Evolutionary conservation across 371 early-diverging fungal species (phyloP).

Genomic region (Mucor piriformis): DNA sequence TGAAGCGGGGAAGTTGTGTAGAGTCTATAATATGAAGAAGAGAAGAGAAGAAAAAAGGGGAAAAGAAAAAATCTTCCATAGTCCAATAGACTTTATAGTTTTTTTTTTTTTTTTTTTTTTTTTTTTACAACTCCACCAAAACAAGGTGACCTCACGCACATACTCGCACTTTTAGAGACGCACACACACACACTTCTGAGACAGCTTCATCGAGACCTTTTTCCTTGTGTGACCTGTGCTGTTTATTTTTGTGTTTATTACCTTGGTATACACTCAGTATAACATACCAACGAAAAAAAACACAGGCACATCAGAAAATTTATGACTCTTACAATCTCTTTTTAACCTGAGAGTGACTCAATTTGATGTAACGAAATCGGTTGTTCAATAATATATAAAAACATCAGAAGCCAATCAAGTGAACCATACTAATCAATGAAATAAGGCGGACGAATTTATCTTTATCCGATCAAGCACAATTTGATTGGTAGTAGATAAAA

Average conservation of each 20-base stretch:
- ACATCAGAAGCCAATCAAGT: conserved; percentile 7
- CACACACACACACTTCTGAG: too few relatives aligned
- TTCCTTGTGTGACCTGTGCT: not conserved
- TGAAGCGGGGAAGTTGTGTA: not conserved
- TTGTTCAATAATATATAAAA: conserved; percentile 2
- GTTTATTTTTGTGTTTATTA: not conserved
- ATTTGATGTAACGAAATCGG: conserved; percentile 16
- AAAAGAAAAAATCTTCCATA: not conserved
- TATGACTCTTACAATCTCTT: conserved; percentile 6
- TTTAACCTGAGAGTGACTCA: conserved; percentile 19
- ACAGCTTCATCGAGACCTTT: too few relatives aligned
- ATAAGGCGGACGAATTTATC: conserved; percentile 1
- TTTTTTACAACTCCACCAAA: not conserved
- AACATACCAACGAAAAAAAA: too few relatives aligned
- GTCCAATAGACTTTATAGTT: not conserved
- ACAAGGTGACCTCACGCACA: conserved; percentile 2
- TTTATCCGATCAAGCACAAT: not conserved
- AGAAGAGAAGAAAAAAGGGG: conserved; percentile 3
- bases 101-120: conserved; percentile 2
- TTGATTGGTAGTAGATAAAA: conserved; percentile 14
- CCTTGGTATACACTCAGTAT: not conserved
- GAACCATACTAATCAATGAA: not conserved
- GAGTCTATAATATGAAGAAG: not conserved
- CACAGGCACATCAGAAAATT: not conserved
- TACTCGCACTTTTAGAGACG: not conserved